These are phyloP conservation scores for Leishmania guyanensis DNA, from an alignment of 208 protist species.

Conservation along the genomic window DNA sequence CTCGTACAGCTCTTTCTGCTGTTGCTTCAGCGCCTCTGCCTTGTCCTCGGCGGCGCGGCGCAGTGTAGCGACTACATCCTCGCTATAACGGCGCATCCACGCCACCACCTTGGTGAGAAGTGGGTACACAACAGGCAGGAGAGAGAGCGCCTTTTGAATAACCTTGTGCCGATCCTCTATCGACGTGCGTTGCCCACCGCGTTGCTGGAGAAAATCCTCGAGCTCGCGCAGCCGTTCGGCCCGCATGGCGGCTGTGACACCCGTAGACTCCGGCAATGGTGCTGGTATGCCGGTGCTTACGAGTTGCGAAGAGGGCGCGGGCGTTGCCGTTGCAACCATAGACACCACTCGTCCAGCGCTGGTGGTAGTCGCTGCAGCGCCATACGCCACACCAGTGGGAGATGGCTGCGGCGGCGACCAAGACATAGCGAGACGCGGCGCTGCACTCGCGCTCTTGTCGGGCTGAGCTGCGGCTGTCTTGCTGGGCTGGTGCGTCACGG, in stretches of 20 bases:
- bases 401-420: background rate
- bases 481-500: background rate
- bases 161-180: conserved; percentile 41
- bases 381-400: background rate
- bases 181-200: conserved; percentile 35
- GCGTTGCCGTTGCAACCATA: background rate
- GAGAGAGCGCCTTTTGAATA: conserved; percentile 36
- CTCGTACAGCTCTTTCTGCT: conserved; percentile 46
- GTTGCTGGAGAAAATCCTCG: conserved; percentile 31
- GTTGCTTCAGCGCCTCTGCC: conserved; percentile 32
- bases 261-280: background rate
- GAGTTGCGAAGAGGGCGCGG: background rate
- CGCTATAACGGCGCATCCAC: conserved; percentile 40
- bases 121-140: conserved; percentile 48
- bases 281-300: background rate
- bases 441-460: background rate
- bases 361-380: background rate
- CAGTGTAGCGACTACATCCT: conserved; percentile 28
- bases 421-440: background rate
- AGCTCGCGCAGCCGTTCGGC: conserved; percentile 36
- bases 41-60: conserved; percentile 19
- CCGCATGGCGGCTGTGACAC: conserved; percentile 4
- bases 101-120: conserved; percentile 29
- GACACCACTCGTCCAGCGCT: background rate
- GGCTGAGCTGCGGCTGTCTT: too few species aligned